These are phyloP conservation scores for Pharnaceum exiguum DNA, from an alignment of 148 eudicot genomes.

Conservation along the genomic window DNA sequence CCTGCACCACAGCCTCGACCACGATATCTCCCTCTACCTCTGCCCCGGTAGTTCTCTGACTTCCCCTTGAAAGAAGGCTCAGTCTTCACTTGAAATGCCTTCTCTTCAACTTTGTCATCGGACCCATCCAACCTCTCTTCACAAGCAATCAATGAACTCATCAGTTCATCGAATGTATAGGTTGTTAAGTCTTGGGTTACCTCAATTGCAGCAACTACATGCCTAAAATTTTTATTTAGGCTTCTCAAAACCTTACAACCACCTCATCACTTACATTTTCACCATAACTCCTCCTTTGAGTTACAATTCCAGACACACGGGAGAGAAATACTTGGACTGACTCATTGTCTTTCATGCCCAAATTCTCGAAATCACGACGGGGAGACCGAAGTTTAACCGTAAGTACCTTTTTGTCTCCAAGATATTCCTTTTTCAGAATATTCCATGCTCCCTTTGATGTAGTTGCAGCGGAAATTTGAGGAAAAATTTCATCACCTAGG, in stretches of 20 bases:
- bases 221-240: neutral
- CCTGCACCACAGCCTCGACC: neutral
- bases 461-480: neutral
- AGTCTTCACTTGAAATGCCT: slow-evolving; percentile 13
- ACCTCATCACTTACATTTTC: neutral
- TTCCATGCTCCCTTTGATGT: neutral
- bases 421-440: too few relatives aligned
- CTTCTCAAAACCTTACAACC: neutral
- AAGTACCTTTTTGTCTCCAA: too few relatives aligned
- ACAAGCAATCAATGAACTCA: slow-evolving; percentile 17
- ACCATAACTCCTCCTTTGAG: neutral
- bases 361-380: too few relatives aligned
- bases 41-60: neutral
- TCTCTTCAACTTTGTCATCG: neutral
- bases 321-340: neutral
- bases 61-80: neutral
- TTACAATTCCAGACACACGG: neutral
- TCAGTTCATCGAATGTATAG: neutral
- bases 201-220: neutral
- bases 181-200: neutral
- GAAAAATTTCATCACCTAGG: neutral
- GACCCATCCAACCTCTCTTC: slow-evolving; percentile 11
- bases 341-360: slow-evolving; percentile 2
- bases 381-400: too few relatives aligned
- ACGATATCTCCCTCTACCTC: neutral